Conservation (phyloP, 495 filamentous ascomycete genomes). For the Neurospora sp. region DNA sequence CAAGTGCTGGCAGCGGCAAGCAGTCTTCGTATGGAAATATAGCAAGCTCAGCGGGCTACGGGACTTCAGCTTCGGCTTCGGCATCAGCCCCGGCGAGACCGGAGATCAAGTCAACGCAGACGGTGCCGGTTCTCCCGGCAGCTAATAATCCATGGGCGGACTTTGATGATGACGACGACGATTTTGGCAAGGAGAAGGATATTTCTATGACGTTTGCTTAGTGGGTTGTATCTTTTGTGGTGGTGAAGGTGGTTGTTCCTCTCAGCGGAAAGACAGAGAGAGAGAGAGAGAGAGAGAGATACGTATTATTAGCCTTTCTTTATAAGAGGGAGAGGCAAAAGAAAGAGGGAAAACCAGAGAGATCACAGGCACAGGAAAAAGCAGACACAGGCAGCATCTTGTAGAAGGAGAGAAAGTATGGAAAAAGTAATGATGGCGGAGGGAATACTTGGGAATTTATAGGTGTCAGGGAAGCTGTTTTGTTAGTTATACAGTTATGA, state of each 20-base stretch:
- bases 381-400: not conserved
- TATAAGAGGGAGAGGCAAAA: not conserved
- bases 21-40: not conserved
- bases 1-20: not conserved
- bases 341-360: not conserved
- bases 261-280: not conserved
- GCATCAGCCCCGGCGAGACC: slow-evolving; percentile 27
- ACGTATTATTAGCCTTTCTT: not conserved
- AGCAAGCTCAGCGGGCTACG: not conserved
- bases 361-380: not conserved
- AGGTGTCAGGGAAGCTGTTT: not conserved
- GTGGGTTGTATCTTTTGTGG: not conserved
- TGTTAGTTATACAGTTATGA: not conserved
- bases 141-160: slow-evolving; percentile 75
- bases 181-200: slow-evolving; percentile 63
- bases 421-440: not conserved
- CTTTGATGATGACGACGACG: slow-evolving; percentile 63
- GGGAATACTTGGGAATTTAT: not conserved
- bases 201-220: slow-evolving; percentile 69
- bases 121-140: slow-evolving; percentile 36
- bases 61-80: slow-evolving; percentile 1
- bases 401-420: not conserved
- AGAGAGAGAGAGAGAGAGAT: not conserved
- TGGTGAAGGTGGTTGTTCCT: not conserved
- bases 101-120: slow-evolving; percentile 28